Percentiles rank a stretch among this genome's conserved stretches.
These are phyloP conservation scores for Russula griseocarnosa DNA, from an alignment of 768 basidiomycete genomes.

Conservation along the genomic window DNA sequence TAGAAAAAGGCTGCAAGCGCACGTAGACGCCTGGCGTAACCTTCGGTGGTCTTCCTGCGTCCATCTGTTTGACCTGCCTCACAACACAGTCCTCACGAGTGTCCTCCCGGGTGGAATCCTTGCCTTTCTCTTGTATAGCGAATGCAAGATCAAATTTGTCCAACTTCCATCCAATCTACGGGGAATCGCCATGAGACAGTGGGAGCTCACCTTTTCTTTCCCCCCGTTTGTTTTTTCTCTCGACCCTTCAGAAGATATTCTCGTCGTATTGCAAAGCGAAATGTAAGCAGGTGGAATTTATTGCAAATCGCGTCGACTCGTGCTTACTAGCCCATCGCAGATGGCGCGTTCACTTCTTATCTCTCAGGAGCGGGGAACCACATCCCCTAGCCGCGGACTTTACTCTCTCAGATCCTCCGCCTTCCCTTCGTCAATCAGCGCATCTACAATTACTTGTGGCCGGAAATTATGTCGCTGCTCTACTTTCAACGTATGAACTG, in stretches of 20 bases:
- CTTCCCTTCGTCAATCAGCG: too few relatives aligned
- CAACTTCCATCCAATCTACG: slow-evolving; percentile 9
- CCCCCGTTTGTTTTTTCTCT: not conserved
- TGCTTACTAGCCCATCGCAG: not conserved
- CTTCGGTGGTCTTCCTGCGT: slow-evolving; percentile 11
- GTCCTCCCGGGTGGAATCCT: slow-evolving; percentile 13
- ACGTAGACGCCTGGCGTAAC: slow-evolving; percentile 1
- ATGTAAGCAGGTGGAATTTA: not conserved
- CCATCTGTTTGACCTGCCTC: not conserved
- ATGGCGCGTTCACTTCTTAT: slow-evolving; percentile 5
- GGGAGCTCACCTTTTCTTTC: slow-evolving; percentile 15
- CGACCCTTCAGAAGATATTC: slow-evolving; percentile 13
- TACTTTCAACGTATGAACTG: not conserved
- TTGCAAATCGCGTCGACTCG: not conserved
- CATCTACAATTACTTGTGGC: not conserved
- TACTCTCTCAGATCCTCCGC: not conserved
- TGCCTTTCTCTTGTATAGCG: not conserved
- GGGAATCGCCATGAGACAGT: slow-evolving; percentile 5
- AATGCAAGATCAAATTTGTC: slow-evolving; percentile 8
- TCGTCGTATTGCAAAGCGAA: not conserved
- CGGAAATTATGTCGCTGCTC: not conserved
- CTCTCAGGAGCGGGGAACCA: slow-evolving; percentile 14
- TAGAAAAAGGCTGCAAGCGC: slow-evolving; percentile 4
- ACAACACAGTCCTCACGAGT: not conserved
- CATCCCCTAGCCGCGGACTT: slow-evolving; percentile 8